Base-by-base conservation (phyloP, 2,329 filamentous ascomycete species). In the Colletotrichum magnum region DNA sequence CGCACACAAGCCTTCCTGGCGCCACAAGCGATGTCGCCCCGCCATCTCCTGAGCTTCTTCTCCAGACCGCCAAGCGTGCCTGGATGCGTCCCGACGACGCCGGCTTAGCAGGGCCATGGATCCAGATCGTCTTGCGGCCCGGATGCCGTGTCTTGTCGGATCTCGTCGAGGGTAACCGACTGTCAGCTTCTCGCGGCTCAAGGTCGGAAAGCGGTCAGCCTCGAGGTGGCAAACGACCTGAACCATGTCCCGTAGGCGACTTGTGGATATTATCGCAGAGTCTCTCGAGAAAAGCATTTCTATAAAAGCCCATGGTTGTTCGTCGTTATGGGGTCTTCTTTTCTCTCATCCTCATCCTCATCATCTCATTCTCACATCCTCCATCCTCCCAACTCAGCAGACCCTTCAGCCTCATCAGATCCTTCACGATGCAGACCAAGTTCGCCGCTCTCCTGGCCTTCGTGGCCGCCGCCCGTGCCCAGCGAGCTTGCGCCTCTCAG, bases 401-500 rank as follows among this genome's bases (percentile, higher is more conserved):
- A 28, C 48, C 15, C 15, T 54, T 24, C 67, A 61, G 0, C 56
- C 51, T 39, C 45, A 64, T 64, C 70, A 73, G 57, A 62, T 56
- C 62, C 2, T 41, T 47, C 56, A 60, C 18, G 45, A 79, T 79
- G 77, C 73, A 78, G 72, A 75, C 74, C 58, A 72, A 74, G 43
- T 67, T 79, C 64, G 75, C 75, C 63, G 71, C 76, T 66, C 75
- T 84, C 72, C 73, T 79, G 67, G 79, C 81, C 70, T 77, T 87
- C 68, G 75, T 85, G 73, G 80, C 81, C 56, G 75, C 79, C 45
- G 83, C 79, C 69, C 74, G 78, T 60, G 86, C 85, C 68, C 88
- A 90, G 76, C 81, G 86, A 74, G 84, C 80, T 63, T 88, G 88
- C 76, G 80, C 81, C 36, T 73, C 80, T 71, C 82, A 78, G 57